Percentiles rank a stretch among this genome's conserved stretches.
Evolutionary conservation across 2,329 filamentous ascomycete species (phyloP).

Genomic region (Neofusicoccum umdonicola): DNA sequence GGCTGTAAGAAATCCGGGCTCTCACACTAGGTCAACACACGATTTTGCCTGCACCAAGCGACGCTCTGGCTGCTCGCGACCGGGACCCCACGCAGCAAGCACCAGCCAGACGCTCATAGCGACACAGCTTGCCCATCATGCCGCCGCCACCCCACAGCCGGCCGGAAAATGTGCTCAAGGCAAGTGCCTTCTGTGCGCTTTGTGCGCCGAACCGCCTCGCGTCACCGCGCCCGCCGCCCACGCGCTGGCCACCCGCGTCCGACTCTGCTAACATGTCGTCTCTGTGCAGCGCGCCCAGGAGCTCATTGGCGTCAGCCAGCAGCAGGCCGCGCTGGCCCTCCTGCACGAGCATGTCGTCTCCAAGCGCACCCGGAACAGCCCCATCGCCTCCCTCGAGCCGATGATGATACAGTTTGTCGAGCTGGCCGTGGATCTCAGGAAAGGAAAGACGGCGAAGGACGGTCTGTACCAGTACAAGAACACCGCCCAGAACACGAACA

Average conservation of each 20-base stretch:
- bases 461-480: slow-evolving; percentile 99
- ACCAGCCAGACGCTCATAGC: slow-evolving; percentile 19
- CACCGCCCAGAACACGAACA: slow-evolving; percentile 98
- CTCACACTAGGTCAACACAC: background rate
- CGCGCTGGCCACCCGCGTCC: slow-evolving; percentile 1
- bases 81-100: slow-evolving; percentile 12
- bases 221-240: slow-evolving; percentile 22
- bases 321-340: slow-evolving; percentile 85
- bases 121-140: slow-evolving; percentile 55
- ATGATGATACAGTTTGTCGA: slow-evolving; percentile 98
- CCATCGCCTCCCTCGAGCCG: slow-evolving; percentile 92
- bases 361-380: slow-evolving; percentile 95
- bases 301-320: slow-evolving; percentile 96
- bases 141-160: slow-evolving; percentile 96
- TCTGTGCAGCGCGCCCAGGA: slow-evolving; percentile 75
- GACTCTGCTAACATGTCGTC: slow-evolving; percentile 13
- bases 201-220: slow-evolving; percentile 14
- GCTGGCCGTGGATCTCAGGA: slow-evolving; percentile 93
- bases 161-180: slow-evolving; percentile 97
- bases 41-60: slow-evolving; percentile 12
- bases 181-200: slow-evolving; percentile 14
- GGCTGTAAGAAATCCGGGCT: background rate
- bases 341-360: slow-evolving; percentile 99
- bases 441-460: slow-evolving; percentile 98
- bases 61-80: slow-evolving; percentile 18